phyloP scores from a whole-genome alignment of 1,284 basidiomycete genomes.

The Ceratobasidium papillatum region DNA sequence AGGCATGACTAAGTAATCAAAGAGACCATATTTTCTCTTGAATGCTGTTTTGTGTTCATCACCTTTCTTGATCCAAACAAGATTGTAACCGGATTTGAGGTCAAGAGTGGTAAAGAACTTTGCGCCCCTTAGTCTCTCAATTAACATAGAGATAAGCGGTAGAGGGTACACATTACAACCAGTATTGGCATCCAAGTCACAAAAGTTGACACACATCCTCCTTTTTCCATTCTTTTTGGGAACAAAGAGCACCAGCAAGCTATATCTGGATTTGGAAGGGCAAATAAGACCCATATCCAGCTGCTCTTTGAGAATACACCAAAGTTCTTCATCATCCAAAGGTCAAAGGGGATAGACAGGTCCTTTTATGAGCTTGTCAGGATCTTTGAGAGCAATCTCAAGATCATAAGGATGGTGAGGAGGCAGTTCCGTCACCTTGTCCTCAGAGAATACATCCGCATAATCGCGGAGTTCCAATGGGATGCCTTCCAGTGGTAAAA shows the following conservation, averaged over 20 bases:
- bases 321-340: neutral
- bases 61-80: slow-evolving; percentile 37
- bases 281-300: slow-evolving; percentile 35
- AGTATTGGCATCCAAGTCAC: slow-evolving; percentile 14
- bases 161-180: slow-evolving; percentile 39
- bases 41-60: slow-evolving; percentile 45
- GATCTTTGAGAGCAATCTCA: slow-evolving; percentile 26
- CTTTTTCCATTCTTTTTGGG: slow-evolving; percentile 37
- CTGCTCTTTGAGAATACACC: slow-evolving; percentile 21
- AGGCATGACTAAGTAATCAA: slow-evolving; percentile 43
- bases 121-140: slow-evolving; percentile 36
- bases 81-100: slow-evolving; percentile 44
- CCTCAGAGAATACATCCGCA: slow-evolving; percentile 2
- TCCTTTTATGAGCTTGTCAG: slow-evolving; percentile 5
- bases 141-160: slow-evolving; percentile 39
- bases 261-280: slow-evolving; percentile 33
- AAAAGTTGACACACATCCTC: slow-evolving; percentile 31
- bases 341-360: slow-evolving; percentile 8
- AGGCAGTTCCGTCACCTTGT: slow-evolving; percentile 15
- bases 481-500: neutral
- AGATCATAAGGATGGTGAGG: slow-evolving; percentile 29
- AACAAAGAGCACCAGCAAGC: slow-evolving; percentile 37
- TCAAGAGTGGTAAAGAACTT: slow-evolving; percentile 44
- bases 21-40: slow-evolving; percentile 30
- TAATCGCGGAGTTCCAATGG: neutral